phyloP scores from a whole-genome alignment of 2,329 filamentous ascomycete species.

The Onygena corvina region DNA sequence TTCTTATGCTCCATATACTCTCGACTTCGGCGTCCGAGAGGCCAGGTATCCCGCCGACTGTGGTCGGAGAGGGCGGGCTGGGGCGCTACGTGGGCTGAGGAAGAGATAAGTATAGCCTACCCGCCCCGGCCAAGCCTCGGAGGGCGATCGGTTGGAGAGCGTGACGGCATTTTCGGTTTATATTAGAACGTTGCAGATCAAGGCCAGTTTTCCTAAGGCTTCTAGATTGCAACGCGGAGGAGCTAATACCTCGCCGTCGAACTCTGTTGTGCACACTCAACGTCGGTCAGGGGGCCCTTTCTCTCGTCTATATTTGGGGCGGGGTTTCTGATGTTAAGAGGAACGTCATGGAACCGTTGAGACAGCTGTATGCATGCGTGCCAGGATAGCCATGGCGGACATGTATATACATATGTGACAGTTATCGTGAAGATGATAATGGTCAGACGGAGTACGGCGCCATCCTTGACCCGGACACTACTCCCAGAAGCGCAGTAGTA shows the following conservation, averaged over 20 bases:
- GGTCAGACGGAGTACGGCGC: not conserved
- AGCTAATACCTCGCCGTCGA: not conserved
- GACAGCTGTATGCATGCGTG: constrained; percentile 4
- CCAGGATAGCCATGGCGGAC: not conserved
- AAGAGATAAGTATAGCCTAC: constrained; percentile 1
- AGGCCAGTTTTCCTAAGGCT: not conserved
- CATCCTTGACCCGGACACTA: not conserved
- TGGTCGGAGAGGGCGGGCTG: not conserved
- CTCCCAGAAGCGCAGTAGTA: too few relatives aligned
- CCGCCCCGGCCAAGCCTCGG: not conserved
- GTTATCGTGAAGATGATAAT: not conserved
- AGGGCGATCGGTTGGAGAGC: not conserved
- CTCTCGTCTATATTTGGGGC: constrained; percentile 4
- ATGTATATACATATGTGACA: too few relatives aligned
- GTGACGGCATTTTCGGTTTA: not conserved
- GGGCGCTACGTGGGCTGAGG: not conserved
- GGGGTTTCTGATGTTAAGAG: constrained; percentile 2
- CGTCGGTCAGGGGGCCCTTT: too few relatives aligned
- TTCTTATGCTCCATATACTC: not conserved
- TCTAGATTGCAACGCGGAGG: not conserved
- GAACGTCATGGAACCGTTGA: constrained; percentile 1
- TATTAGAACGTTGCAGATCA: constrained; percentile 1
- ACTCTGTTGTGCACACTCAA: not conserved
- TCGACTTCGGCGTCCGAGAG: not conserved
- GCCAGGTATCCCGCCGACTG: constrained; percentile 3